phyloP scores from a whole-genome alignment of 2,329 filamentous ascomycete genomes.

The Nectriaceae sp. region DNA sequence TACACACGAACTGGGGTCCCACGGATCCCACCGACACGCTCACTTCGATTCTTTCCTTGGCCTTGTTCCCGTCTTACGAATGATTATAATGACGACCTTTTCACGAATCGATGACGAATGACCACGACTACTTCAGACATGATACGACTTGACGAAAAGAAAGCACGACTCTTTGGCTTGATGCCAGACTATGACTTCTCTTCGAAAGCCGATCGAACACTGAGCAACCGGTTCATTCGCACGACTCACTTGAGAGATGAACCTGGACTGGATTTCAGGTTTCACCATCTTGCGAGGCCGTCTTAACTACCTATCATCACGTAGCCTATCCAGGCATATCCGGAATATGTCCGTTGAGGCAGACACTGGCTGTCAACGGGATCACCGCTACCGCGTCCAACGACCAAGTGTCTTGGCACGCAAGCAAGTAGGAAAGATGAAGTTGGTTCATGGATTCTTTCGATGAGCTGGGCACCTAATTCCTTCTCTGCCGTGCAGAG shows the following conservation, averaged over 20 bases:
- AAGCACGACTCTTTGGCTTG: conserved; percentile 33
- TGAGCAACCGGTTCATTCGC: conserved; percentile 32
- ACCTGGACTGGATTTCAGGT: conserved; percentile 33
- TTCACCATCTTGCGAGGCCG: conserved; percentile 26
- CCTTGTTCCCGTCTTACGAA: conserved; percentile 43
- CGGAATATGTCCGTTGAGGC: conserved; percentile 38
- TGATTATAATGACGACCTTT: conserved; percentile 48
- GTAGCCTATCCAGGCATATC: conserved; percentile 40
- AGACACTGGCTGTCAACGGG: conserved; percentile 50
- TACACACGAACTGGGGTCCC: conserved; percentile 11
- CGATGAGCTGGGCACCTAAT: conserved; percentile 31
- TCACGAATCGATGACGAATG: conserved; percentile 41
- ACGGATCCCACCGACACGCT: conserved; percentile 31
- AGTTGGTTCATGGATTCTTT: conserved; percentile 29
- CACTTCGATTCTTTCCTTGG: conserved; percentile 41
- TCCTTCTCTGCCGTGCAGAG: conserved; percentile 35
- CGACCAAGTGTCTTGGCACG: conserved; percentile 7
- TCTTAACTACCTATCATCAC: conserved; percentile 35
- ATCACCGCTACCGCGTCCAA: conserved; percentile 26
- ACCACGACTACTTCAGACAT: conserved; percentile 32
- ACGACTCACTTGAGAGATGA: conserved; percentile 20
- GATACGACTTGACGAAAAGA: conserved; percentile 35
- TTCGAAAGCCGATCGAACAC: conserved; percentile 30
- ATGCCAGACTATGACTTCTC: conserved; percentile 33
- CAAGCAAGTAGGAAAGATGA: conserved; percentile 30